Base-by-base conservation (phyloP, 306 rosid genomes). In the Lotus japonicus region DNA sequence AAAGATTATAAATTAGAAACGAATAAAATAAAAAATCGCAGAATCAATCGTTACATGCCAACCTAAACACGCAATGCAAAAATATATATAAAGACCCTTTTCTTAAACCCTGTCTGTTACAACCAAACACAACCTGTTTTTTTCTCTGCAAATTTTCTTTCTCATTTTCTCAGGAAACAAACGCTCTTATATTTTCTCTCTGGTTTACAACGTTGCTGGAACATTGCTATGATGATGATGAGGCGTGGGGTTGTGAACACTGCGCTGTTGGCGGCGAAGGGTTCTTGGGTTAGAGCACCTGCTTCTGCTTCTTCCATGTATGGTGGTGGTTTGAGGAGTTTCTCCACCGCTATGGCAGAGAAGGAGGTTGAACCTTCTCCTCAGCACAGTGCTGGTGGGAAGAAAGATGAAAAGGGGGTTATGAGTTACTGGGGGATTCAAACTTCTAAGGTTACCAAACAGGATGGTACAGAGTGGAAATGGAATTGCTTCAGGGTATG, bases 401-500 rank as follows among this genome's bases (percentile, higher is more conserved):
- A 80, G 2, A 76, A 73, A 61, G 72, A 74, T 2, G 66, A 61
- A 67, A 81, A 83, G 1, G 71, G 35, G 9, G 6, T 76, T 4
- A 26, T 54, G 36, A 90, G 91, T 42, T 90, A 90, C 41, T 90
- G 95, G 96, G 96, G 96, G 1, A 28, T 87, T 45, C 63, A 77
- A 0, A 68, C 79, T 0, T 11, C 68, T 6, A 83, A 64, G 75
- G 10, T 85, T 46, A 79, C 63, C 14, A 83, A 66, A 49, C 57
- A 64, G 0, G 94, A 90, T 52, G 96, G 96, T 11, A 73, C 94
- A 5, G 86, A 83, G 46, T 87, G 94, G 96, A 80, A 72, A 19
- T 90, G 96, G 96, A 56, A 46, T 38, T 83, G 96, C 78, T 90
- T 90, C 17, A 90, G 74, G 87, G 96, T 89, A 73, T 19, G 64